Base-by-base conservation (phyloP, 2,329 filamentous ascomycete species). In the Colletotrichum falcatum region DNA sequence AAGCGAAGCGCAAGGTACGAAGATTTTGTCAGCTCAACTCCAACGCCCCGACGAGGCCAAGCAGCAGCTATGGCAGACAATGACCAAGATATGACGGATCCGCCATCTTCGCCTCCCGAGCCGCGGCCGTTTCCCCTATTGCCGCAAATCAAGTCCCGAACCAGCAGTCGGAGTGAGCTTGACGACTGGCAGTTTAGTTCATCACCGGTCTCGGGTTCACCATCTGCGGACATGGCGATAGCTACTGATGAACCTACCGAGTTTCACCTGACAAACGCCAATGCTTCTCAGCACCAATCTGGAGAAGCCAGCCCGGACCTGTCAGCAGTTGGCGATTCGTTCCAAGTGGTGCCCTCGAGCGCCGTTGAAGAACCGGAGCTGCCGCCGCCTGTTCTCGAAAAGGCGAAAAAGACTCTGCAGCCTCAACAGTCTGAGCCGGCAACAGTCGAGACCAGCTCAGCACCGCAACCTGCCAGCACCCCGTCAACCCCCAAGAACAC, bases 71-170 rank as follows among this genome's bases (percentile, higher is more conserved):
- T 89, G 48, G 80, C 84, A 1, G 79, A 82, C n/a, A 79, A 82
- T 35, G 83, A 86, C 49, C 79, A 80, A 23, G 85, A 84, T 58
- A 81, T 84, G 76, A 84, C 83, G 2, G 88, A 89, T 61, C 83
- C 86, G 5, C 86, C 88, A 12, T 90, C 88, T 7, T 90, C 89
- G 0, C 88, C 89, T 6, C 88, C 87, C 1, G 83, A 88, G 66
- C 84, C 85, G 0, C 83, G 87, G 61, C 83, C 84, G 11, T 88
- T 86, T 65, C 84, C 86, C 16, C 79, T 89, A 6, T 76, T 86
- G 7, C 82, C 84, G 2, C 86, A 88, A 73, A 87, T 89, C 67
- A 81, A 83, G 65, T 84, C 86, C 42, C 82, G 84, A 44, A 86
- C 86, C 26, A 83, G 78, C 42, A 82, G 77, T 62, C 78, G 75